Conservation (phyloP, 352 stramenopile species). For the Globisporangium ultimum region DNA sequence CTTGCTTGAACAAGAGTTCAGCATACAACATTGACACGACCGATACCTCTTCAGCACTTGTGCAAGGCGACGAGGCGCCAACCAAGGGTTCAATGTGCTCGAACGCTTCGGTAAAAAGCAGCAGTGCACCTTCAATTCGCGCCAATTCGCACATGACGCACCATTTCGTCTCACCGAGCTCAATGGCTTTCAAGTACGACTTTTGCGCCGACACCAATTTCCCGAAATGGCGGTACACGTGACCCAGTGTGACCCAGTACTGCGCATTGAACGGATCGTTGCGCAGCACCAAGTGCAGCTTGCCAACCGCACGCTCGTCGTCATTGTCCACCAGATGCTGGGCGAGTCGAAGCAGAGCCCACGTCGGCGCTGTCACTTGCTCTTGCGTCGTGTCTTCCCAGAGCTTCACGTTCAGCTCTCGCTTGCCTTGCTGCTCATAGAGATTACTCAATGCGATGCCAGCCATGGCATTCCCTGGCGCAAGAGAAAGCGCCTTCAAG, state of each 20-base stretch:
- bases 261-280: conserved; percentile 61
- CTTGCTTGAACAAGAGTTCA: conserved; percentile 72
- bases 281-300: conserved; percentile 71
- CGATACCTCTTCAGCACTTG: conserved; percentile 16
- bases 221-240: conserved; percentile 79
- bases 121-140: conserved; percentile 70
- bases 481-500: conserved; percentile 72
- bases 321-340: conserved; percentile 67
- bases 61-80: conserved; percentile 1
- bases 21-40: conserved; percentile 59
- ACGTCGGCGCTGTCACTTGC: conserved; percentile 58
- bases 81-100: conserved; percentile 49
- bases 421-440: conserved; percentile 60
- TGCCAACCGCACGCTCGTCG: conserved; percentile 60
- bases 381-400: conserved; percentile 66
- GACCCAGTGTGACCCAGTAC: conserved; percentile 72
- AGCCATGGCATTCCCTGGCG: conserved; percentile 46
- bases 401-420: conserved; percentile 60
- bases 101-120: conserved; percentile 72
- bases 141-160: conserved; percentile 75
- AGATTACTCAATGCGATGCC: conserved; percentile 63
- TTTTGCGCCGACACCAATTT: conserved; percentile 76
- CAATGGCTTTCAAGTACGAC: conserved; percentile 75
- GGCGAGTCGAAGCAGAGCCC: conserved; percentile 66
- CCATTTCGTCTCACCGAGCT: conserved; percentile 62